Conservation (phyloP, 805 yeast species). For the Novakomyces olei region DNA sequence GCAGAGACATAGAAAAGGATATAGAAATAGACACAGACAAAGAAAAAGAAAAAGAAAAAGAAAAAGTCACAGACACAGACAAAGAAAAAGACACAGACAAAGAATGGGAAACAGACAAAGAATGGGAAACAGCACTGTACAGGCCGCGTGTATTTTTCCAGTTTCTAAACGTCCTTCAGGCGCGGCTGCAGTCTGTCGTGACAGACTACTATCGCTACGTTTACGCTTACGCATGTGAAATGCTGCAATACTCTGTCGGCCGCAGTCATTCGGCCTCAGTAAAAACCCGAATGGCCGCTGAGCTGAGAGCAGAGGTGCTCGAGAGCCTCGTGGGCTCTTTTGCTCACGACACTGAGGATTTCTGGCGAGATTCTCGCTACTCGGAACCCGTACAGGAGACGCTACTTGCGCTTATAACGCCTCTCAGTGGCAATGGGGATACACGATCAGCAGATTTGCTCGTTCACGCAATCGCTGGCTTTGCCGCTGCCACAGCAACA, state of each 20-base stretch:
- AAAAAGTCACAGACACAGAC: too few relatives aligned
- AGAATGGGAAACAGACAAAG: too few relatives aligned
- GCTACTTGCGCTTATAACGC: too few relatives aligned
- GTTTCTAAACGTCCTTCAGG: slow-evolving; percentile 69
- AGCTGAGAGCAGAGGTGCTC: background rate
- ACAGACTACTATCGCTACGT: slow-evolving; percentile 75
- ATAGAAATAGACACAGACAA: too few relatives aligned
- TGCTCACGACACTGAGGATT: slow-evolving; percentile 56
- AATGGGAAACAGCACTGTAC: too few relatives aligned
- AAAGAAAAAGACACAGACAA: too few relatives aligned
- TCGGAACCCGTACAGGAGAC: slow-evolving; percentile 39
- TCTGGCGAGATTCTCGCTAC: slow-evolving; percentile 66
- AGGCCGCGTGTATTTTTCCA: slow-evolving; percentile 54
- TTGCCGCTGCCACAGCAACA: slow-evolving; percentile 38
- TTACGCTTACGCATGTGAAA: slow-evolving; percentile 41
- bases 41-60: too few relatives aligned
- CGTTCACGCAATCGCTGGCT: slow-evolving; percentile 55
- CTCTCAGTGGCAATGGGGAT: background rate
- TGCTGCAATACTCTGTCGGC: slow-evolving; percentile 26
- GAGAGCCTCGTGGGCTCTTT: slow-evolving; percentile 1
- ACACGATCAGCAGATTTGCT: too few relatives aligned
- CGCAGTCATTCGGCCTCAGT: slow-evolving; percentile 22
- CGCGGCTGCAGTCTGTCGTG: slow-evolving; percentile 61
- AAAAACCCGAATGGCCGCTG: slow-evolving; percentile 1
- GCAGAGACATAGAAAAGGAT: too few relatives aligned